Percentiles rank a stretch among this genome's conserved stretches.
These are phyloP conservation scores for Exophiala phaeomuriformis DNA, from an alignment of 2,329 filamentous ascomycete genomes.

Conservation along the genomic window DNA sequence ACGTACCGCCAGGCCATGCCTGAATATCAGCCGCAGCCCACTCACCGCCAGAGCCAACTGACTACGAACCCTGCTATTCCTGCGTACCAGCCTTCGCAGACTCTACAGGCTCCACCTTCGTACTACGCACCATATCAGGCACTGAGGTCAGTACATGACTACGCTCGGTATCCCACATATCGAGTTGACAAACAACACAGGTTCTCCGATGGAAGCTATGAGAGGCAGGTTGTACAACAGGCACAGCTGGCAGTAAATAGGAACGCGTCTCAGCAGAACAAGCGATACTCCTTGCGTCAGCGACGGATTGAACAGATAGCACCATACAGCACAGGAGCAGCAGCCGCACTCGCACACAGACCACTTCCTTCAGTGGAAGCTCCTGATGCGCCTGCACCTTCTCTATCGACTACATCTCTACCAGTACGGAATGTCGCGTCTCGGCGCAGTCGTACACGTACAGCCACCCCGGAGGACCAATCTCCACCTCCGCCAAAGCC, in stretches of 20 bases:
- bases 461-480: neutral
- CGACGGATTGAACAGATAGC: conserved; percentile 11
- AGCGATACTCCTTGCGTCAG: conserved; percentile 11
- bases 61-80: conserved; percentile 3
- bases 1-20: neutral
- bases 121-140: conserved; percentile 12
- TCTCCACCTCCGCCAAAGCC: conserved; percentile 49
- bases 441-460: neutral
- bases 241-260: neutral
- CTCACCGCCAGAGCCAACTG: neutral
- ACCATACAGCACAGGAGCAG: conserved; percentile 4
- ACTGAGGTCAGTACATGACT: conserved; percentile 25
- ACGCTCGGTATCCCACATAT: conserved; percentile 25
- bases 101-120: neutral
- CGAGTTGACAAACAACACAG: conserved; percentile 27
- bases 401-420: neutral
- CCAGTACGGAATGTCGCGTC: conserved; percentile 1
- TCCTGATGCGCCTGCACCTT: neutral
- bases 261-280: neutral
- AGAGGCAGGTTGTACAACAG: conserved; percentile 14
- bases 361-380: conserved; percentile 15
- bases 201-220: conserved; percentile 13
- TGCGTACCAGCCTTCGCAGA: neutral
- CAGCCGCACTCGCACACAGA: neutral
- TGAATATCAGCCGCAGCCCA: neutral